These are phyloP conservation scores for Fusarium fracticaudum DNA, from an alignment of 2,329 filamentous ascomycete species.

Conservation along the genomic window DNA sequence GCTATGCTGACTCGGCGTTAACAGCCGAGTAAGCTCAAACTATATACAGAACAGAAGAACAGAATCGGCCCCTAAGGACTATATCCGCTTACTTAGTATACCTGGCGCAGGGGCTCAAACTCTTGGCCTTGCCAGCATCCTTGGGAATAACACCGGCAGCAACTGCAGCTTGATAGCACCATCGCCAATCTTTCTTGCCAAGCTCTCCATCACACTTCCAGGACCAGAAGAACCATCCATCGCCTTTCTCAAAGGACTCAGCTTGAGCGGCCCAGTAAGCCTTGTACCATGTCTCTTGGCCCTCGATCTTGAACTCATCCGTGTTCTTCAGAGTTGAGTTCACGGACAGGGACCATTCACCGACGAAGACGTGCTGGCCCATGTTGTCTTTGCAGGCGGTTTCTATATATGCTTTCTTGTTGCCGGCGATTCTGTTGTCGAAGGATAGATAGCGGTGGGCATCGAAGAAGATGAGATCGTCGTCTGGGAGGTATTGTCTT, in stretches of 20 bases:
- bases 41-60: not conserved
- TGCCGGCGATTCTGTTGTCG: constrained; percentile 53
- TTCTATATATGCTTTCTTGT: constrained; percentile 59
- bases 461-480: constrained; percentile 61
- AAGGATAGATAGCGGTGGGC: constrained; percentile 69
- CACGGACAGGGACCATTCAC: constrained; percentile 67
- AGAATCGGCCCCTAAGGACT: fast-evolving
- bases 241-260: constrained; percentile 61
- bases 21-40: not conserved
- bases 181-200: constrained; percentile 53
- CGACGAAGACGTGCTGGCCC: constrained; percentile 59
- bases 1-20: not conserved
- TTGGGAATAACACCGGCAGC: constrained; percentile 40
- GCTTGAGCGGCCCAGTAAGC: constrained; percentile 67
- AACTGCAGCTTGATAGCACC: constrained; percentile 55
- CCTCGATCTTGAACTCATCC: constrained; percentile 53
- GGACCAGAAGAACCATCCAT: constrained; percentile 69
- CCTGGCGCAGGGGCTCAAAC: constrained; percentile 8
- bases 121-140: constrained; percentile 31
- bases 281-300: constrained; percentile 61
- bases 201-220: constrained; percentile 62
- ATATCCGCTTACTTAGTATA: not conserved
- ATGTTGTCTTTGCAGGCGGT: constrained; percentile 60
- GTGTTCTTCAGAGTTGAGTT: constrained; percentile 58
- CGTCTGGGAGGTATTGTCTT: constrained; percentile 53